phyloP scores from a whole-genome alignment of 1,139 yeast species.

The Pichia sp. region DNA sequence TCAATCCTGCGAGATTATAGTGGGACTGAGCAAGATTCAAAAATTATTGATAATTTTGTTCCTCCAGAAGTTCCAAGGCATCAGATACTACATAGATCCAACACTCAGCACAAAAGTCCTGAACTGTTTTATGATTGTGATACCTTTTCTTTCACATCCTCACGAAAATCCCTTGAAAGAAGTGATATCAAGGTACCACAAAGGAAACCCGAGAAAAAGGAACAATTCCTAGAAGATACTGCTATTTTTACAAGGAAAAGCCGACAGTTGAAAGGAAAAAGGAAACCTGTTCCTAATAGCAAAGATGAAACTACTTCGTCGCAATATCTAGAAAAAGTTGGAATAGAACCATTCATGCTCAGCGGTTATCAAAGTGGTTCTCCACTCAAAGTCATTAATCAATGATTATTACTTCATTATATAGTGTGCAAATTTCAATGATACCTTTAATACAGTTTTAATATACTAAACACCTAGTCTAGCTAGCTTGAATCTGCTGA shows the following conservation, averaged over 20 bases:
- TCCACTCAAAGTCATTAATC: slow-evolving; percentile 4
- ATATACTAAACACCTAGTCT: slow-evolving; percentile 27
- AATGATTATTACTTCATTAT: neutral
- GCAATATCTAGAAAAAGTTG: slow-evolving; percentile 20
- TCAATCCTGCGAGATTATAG: slow-evolving; percentile 21
- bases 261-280: neutral
- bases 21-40: neutral
- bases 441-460: neutral
- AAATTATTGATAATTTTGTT: slow-evolving; percentile 2
- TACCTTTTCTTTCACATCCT: slow-evolving; percentile 4
- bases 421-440: neutral
- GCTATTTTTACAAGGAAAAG: slow-evolving; percentile 21
- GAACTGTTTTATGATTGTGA: slow-evolving; percentile 8
- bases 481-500: slow-evolving; percentile 68
- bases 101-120: neutral
- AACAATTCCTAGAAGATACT: slow-evolving; percentile 22
- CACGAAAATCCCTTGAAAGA: neutral
- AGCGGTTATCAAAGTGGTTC: slow-evolving; percentile 25
- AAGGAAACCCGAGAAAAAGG: neutral
- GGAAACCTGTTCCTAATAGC: neutral
- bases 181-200: neutral
- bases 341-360: slow-evolving; percentile 28
- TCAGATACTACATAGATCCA: neutral
- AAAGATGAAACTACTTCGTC: slow-evolving; percentile 18
- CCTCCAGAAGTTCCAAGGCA: slow-evolving; percentile 20